These are phyloP conservation scores for Aschersonia sp. DNA, from an alignment of 2,329 filamentous ascomycete species.

Conservation along the genomic window DNA sequence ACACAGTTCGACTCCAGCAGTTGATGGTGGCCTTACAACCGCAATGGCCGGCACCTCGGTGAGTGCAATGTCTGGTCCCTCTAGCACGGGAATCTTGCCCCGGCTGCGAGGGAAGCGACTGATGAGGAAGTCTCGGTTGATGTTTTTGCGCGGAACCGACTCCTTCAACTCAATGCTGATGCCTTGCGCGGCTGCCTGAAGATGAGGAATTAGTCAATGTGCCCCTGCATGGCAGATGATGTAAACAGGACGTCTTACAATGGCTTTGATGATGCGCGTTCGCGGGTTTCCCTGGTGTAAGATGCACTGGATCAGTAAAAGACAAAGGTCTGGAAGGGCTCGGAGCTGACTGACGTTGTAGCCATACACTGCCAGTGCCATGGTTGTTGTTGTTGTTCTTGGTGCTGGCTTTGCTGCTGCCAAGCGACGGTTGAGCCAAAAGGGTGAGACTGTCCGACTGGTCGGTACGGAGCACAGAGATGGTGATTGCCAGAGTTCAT, in stretches of 20 bases:
- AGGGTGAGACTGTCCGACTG: too few relatives aligned
- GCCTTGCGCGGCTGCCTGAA: background rate
- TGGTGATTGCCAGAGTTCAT: too few relatives aligned
- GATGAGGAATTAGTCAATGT: background rate
- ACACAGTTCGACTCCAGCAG: background rate
- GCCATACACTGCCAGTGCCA: background rate
- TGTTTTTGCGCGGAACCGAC: background rate
- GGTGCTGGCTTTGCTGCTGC: too few relatives aligned
- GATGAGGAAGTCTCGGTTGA: background rate
- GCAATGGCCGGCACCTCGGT: background rate
- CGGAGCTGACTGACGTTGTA: background rate
- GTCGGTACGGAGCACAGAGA: too few relatives aligned
- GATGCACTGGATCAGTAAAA: background rate
- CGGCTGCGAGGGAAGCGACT: background rate
- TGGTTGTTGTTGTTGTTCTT: background rate
- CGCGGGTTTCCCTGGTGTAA: background rate
- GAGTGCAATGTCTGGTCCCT: background rate
- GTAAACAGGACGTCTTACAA: background rate
- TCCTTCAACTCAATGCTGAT: background rate
- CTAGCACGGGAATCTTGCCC: constrained; percentile 1
- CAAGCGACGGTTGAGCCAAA: too few relatives aligned
- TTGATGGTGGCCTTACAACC: background rate
- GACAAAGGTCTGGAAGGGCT: background rate
- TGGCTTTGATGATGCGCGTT: background rate
- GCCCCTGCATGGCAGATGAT: background rate